Conservation (phyloP, 257 asterid species). For the Rehmannia glutinosa region DNA sequence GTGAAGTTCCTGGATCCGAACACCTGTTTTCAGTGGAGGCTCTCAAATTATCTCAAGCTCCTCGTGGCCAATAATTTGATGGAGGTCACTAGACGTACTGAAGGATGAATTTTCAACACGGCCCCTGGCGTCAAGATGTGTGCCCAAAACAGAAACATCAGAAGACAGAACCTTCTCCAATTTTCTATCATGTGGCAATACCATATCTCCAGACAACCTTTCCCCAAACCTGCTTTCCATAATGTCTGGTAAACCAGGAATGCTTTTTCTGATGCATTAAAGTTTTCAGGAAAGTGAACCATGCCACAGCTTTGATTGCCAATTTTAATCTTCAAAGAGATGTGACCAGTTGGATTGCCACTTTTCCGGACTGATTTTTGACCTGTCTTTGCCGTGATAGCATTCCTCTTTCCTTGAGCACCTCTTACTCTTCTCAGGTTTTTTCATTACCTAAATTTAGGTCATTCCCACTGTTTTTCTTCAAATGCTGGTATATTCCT, state of each 20-base stretch:
- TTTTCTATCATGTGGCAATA: slow-evolving; percentile 24
- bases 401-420: slow-evolving; percentile 33
- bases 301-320: slow-evolving; percentile 43
- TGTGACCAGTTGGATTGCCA: slow-evolving; percentile 45
- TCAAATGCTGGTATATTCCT: slow-evolving; percentile 32
- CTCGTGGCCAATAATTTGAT: slow-evolving; percentile 27
- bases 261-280: slow-evolving; percentile 15
- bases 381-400: slow-evolving; percentile 28
- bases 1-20: slow-evolving; percentile 81
- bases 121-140: slow-evolving; percentile 27
- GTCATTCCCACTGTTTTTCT: slow-evolving; percentile 26
- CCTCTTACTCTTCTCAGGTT: slow-evolving; percentile 31
- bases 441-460: slow-evolving; percentile 29
- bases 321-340: slow-evolving; percentile 67
- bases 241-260: slow-evolving; percentile 23
- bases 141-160: slow-evolving; percentile 32
- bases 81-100: slow-evolving; percentile 21
- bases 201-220: slow-evolving; percentile 29
- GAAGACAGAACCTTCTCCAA: slow-evolving; percentile 30
- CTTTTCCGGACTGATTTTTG: slow-evolving; percentile 36
- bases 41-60: slow-evolving; percentile 34
- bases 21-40: slow-evolving; percentile 40
- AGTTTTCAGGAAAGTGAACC: slow-evolving; percentile 27
- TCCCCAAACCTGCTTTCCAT: slow-evolving; percentile 25
- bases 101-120: slow-evolving; percentile 23